These are phyloP conservation scores for Sugiyamaella lignohabitans DNA, from an alignment of 805 yeast genomes.

Conservation along the genomic window DNA sequence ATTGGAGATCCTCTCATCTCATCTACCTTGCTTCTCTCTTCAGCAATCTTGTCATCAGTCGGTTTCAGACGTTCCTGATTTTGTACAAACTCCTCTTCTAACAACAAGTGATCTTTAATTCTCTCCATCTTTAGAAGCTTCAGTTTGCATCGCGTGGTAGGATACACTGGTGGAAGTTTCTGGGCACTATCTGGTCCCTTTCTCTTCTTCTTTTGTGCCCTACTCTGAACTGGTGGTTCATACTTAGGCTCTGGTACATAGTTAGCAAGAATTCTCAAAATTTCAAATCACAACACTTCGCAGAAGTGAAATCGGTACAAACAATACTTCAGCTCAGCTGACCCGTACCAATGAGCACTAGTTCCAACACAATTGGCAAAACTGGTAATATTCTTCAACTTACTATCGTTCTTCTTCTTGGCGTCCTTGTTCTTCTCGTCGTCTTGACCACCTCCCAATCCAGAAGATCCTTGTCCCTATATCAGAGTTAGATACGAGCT, in stretches of 20 bases:
- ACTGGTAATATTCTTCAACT: too few relatives aligned
- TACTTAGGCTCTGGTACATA: conserved; percentile 89
- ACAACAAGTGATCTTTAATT: conserved; percentile 87
- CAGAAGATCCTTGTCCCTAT: conserved; percentile 33
- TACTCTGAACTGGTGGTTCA: conserved; percentile 96
- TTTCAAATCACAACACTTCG: background rate
- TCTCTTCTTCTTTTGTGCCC: conserved; percentile 82
- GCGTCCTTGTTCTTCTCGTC: conserved; percentile 26
- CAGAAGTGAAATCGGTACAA: too few relatives aligned
- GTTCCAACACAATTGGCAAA: too few relatives aligned
- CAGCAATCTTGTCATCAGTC: conserved; percentile 92
- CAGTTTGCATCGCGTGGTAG: conserved; percentile 89
- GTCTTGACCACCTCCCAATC: conserved; percentile 27
- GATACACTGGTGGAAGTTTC: conserved; percentile 80
- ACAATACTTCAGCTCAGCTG: too few relatives aligned
- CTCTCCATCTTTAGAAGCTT: conserved; percentile 89
- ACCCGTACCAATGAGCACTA: too few relatives aligned
- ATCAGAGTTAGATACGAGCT: background rate
- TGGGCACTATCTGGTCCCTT: conserved; percentile 84
- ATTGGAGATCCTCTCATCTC: conserved; percentile 94
- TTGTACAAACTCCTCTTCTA: conserved; percentile 93
- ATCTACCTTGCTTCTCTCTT: conserved; percentile 90
- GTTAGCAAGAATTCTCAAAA: too few relatives aligned
- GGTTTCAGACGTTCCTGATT: conserved; percentile 94
- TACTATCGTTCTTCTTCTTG: conserved; percentile 30